phyloP scores from a whole-genome alignment of 75 land plant species.

The Ceratopteris richardii region DNA sequence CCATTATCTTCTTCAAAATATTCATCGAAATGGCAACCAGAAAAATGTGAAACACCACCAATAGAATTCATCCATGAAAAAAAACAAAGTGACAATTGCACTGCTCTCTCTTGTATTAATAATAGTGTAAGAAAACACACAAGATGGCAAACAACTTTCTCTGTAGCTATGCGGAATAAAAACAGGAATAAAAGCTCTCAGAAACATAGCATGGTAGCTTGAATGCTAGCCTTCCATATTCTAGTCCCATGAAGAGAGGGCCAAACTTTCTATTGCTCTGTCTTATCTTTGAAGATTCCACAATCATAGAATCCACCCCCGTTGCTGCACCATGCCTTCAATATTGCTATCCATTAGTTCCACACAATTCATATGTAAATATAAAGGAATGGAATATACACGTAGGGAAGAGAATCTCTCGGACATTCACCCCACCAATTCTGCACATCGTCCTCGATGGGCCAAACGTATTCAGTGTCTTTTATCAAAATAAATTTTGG shows the following conservation, averaged over 20 bases:
- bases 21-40: constrained; percentile 89
- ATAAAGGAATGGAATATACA: no score
- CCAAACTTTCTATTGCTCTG: constrained; percentile 33
- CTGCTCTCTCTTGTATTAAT: constrained; percentile 86
- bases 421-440: no score
- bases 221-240: constrained; percentile 89
- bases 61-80: constrained; percentile 63
- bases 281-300: no score
- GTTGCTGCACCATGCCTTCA: no score
- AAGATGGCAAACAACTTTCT: constrained; percentile 87
- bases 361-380: no score
- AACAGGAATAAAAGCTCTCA: constrained; percentile 98
- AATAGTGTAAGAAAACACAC: constrained; percentile 84
- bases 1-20: constrained; percentile 85
- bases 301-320: no score
- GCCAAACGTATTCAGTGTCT: no score
- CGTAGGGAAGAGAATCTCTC: no score
- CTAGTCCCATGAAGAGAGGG: constrained; percentile 95
- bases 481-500: no score
- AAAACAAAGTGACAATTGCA: constrained; percentile 84
- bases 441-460: no score
- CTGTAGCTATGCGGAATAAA: constrained; percentile 93
- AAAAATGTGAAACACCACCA: constrained; percentile 78
- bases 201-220: constrained; percentile 92
- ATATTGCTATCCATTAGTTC: no score